phyloP scores from a whole-genome alignment of 208 protist species.

The Acanthamoeba sp. region DNA sequence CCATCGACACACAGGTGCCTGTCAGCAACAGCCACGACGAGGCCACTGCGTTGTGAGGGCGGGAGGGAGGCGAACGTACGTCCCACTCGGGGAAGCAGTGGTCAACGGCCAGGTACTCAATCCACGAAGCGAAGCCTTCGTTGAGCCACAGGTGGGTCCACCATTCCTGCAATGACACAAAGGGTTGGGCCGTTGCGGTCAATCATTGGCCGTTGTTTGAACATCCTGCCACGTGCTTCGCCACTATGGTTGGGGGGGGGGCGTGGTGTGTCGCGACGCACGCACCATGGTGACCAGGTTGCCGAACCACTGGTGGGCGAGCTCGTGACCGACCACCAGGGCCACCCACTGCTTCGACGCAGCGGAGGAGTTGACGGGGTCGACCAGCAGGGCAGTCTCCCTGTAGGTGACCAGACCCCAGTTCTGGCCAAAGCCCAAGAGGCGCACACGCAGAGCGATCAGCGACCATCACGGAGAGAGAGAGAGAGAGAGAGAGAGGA shows the following conservation, averaged over 20 bases:
- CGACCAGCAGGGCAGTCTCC: slow-evolving; percentile 88
- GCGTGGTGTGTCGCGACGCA: no score
- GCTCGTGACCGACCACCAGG: slow-evolving; percentile 75
- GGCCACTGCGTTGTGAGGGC: no score
- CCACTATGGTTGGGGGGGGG: no score
- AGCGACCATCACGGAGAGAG: no score
- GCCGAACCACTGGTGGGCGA: slow-evolving; percentile 98
- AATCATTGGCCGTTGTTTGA: no score
- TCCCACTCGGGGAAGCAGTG: slow-evolving; percentile 77
- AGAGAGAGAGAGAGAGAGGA: not conserved
- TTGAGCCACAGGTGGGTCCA: slow-evolving; percentile 99
- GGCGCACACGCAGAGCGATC: no score
- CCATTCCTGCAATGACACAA: slow-evolving; percentile 91
- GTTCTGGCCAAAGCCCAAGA: slow-evolving; percentile 90
- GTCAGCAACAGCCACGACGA: no score
- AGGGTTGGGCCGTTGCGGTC: no score
- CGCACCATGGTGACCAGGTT: slow-evolving; percentile 96
- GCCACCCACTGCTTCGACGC: slow-evolving; percentile 77
- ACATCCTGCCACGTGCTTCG: no score
- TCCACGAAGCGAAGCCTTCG: slow-evolving; percentile 90
- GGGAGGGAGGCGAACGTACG: slow-evolving; percentile 35
- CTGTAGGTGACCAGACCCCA: slow-evolving; percentile 97
- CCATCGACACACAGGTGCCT: no score
- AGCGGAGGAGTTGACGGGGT: slow-evolving; percentile 86
- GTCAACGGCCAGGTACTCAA: slow-evolving; percentile 79